A percentile compares a stretch with the other conserved stretches of the same genome.
phyloP scores from a whole-genome alignment of 1,139 yeast species.

The Wickerhamiella infanticola region DNA sequence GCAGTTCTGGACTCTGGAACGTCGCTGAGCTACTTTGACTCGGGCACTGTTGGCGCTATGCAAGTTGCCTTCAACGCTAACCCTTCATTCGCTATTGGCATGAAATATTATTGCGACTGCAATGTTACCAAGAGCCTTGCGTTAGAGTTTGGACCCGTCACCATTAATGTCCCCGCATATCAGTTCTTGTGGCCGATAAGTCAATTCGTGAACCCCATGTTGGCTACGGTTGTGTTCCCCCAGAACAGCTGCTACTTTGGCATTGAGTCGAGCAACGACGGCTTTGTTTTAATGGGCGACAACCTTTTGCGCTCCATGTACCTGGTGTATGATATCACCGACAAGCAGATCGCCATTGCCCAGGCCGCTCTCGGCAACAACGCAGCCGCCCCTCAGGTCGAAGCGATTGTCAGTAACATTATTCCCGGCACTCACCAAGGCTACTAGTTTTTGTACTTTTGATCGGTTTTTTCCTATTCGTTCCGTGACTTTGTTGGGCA shows the following conservation, averaged over 20 bases:
- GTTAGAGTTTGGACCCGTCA: constrained; percentile 38
- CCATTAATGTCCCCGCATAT: constrained; percentile 33
- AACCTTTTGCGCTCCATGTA: constrained; percentile 39
- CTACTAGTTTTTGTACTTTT: background rate
- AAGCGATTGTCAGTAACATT: constrained; percentile 19
- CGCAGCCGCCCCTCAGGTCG: constrained; percentile 17
- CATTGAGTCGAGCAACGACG: constrained; percentile 21
- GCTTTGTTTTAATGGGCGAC: constrained; percentile 31
- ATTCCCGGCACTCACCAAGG: constrained; percentile 11
- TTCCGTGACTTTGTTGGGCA: too few species aligned
- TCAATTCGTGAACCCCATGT: constrained; percentile 19
- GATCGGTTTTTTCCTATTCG: background rate
- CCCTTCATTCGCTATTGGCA: constrained; percentile 24
- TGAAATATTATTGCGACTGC: constrained; percentile 26
- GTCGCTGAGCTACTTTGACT: constrained; percentile 41
- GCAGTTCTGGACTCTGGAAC: constrained; percentile 59
- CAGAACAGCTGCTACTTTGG: constrained; percentile 25
- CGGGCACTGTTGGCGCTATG: constrained; percentile 22
- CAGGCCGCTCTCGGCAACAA: constrained; percentile 24
- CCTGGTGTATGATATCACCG: constrained; percentile 40
- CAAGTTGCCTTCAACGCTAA: constrained; percentile 23
- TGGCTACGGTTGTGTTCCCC: constrained; percentile 23
- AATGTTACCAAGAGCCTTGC: constrained; percentile 24
- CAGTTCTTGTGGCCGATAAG: constrained; percentile 29
- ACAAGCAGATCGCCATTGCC: constrained; percentile 36